Evolutionary conservation across 441 rosid genomes (phyloP).

Genomic region (Adansonia gregorii): DNA sequence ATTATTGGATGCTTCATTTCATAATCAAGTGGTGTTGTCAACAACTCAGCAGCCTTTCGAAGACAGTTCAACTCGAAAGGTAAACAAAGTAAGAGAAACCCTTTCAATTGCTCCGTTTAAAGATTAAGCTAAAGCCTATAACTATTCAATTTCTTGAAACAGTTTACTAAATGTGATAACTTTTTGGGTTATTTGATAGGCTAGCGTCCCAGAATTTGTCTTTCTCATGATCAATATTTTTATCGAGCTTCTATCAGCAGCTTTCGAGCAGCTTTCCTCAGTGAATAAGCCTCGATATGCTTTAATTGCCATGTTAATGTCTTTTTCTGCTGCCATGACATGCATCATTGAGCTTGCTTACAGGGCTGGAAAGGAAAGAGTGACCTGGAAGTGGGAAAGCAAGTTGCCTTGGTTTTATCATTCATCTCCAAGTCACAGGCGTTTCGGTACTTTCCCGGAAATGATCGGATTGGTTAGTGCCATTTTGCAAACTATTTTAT

Average conservation of each 20-base stretch:
- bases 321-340: not conserved
- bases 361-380: constrained; percentile 7
- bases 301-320: not conserved
- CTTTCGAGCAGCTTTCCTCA: constrained; percentile 21
- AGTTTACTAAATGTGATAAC: not conserved
- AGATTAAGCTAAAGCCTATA: not conserved
- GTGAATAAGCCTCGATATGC: constrained; percentile 1
- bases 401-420: constrained; percentile 4
- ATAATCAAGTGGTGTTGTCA: not conserved
- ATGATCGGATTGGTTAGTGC: not conserved
- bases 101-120: not conserved
- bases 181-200: not conserved
- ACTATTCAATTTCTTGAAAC: constrained; percentile 1
- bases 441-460: not conserved
- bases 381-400: not conserved
- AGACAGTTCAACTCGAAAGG: constrained; percentile 9
- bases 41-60: constrained; percentile 8
- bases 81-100: constrained; percentile 8
- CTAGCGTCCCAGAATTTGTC: not conserved
- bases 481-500: not conserved
- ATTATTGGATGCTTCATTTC: constrained; percentile 6
- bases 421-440: constrained; percentile 1
- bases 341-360: constrained; percentile 11
- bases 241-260: constrained; percentile 16
- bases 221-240: constrained; percentile 1